phyloP scores from a whole-genome alignment of 2,329 filamentous ascomycete genomes.

The Verticillium dahliae region DNA sequence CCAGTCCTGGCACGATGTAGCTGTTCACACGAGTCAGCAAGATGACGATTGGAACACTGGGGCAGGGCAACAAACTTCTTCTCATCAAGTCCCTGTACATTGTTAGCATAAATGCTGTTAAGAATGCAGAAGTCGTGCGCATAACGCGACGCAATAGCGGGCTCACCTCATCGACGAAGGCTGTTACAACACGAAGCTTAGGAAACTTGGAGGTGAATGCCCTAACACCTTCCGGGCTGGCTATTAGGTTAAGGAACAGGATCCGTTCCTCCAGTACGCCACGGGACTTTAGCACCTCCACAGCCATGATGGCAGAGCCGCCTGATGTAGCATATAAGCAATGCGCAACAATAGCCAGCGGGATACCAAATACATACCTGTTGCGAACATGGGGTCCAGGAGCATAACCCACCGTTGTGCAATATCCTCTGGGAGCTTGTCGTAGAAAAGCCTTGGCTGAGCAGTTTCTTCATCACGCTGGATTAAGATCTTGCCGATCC shows the following conservation, averaged over 20 bases:
- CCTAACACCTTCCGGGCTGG: constrained; percentile 86
- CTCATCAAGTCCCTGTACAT: constrained; percentile 70
- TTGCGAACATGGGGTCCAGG: constrained; percentile 98
- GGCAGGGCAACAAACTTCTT: constrained; percentile 68
- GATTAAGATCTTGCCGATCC: constrained; percentile 97
- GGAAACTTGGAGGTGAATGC: constrained; percentile 89
- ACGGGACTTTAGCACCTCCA: constrained; percentile 81
- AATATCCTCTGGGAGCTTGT: constrained; percentile 94
- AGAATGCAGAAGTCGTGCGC: not conserved
- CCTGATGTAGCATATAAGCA: constrained; percentile 42
- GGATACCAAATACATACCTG: constrained; percentile 49
- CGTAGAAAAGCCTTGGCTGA: constrained; percentile 90
- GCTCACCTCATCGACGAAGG: constrained; percentile 78
- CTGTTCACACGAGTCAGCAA: constrained; percentile 45
- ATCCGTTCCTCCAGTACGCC: constrained; percentile 95
- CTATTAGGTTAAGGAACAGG: constrained; percentile 92
- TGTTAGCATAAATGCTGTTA: not conserved
- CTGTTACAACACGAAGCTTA: constrained; percentile 83
- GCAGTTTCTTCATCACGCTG: constrained; percentile 94
- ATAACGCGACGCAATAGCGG: not conserved
- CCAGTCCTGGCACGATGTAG: constrained; percentile 89
- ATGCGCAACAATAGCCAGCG: not conserved
- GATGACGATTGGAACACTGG: constrained; percentile 2
- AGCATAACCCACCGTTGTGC: constrained; percentile 86
- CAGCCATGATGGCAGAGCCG: constrained; percentile 93